phyloP scores from a whole-genome alignment of 139 green algal species.

The Astrephomene gubernaculifera region DNA sequence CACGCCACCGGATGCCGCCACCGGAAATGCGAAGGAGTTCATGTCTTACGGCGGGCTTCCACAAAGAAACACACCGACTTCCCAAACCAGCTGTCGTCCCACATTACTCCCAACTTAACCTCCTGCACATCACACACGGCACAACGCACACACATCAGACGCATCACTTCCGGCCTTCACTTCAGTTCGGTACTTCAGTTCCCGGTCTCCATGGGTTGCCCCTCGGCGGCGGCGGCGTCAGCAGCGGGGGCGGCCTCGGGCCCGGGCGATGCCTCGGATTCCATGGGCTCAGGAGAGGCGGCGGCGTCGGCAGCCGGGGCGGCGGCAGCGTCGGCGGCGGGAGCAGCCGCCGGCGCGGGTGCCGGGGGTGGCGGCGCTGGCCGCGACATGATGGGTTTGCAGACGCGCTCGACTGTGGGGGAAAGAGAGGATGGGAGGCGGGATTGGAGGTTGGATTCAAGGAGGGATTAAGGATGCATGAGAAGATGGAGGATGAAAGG shows the following conservation, averaged over 20 bases:
- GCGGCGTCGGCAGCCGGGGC: too few species aligned
- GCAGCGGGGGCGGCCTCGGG: background rate
- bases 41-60: too few species aligned
- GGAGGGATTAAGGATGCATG: background rate
- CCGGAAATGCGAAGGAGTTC: too few species aligned
- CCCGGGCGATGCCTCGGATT: conserved; percentile 16
- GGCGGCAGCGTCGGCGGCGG: background rate
- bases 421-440: background rate
- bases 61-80: too few species aligned
- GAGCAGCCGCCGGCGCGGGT: conserved; percentile 41
- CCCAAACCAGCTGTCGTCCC: too few species aligned
- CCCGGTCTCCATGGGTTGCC: conserved; percentile 32
- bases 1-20: too few species aligned
- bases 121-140: too few species aligned
- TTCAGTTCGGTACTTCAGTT: background rate
- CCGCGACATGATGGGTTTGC: conserved; percentile 91
- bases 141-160: too few species aligned
- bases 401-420: conserved; percentile 71
- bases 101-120: too few species aligned
- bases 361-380: conserved; percentile 76
- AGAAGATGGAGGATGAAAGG: background rate
- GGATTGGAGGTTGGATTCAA: background rate
- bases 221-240: background rate
- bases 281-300: conserved; percentile 43
- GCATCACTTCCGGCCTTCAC: too few species aligned